phyloP scores from a whole-genome alignment of 2,329 filamentous ascomycete genomes.

The Coniosporium tulheliwenetii region DNA sequence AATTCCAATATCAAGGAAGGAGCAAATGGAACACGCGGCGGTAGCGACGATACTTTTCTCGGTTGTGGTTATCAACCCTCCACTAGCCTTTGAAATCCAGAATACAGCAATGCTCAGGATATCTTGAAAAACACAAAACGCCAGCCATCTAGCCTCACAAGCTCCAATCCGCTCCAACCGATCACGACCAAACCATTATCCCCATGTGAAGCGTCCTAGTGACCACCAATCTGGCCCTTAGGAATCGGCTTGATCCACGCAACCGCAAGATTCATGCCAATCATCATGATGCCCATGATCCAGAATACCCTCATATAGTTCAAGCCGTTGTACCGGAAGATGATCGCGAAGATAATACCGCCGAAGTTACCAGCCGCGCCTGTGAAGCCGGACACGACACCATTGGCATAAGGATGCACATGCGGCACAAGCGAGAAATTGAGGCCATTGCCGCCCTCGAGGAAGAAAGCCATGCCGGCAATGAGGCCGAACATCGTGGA shows the following conservation, averaged over 20 bases:
- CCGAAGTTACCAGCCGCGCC: conserved; percentile 74
- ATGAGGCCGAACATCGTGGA: conserved; percentile 62
- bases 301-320: conserved; percentile 59
- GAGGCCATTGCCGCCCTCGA: conserved; percentile 72
- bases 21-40: no score
- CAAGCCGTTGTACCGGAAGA: conserved; percentile 59
- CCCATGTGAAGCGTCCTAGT: conserved; percentile 3
- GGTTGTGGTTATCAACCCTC: no score
- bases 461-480: conserved; percentile 62
- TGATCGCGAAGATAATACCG: conserved; percentile 68
- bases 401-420: conserved; percentile 70
- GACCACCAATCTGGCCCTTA: conserved; percentile 35
- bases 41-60: no score
- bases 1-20: no score
- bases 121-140: no score
- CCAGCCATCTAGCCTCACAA: no score
- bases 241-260: conserved; percentile 46
- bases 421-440: conserved; percentile 81
- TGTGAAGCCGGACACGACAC: conserved; percentile 59
- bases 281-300: conserved; percentile 66
- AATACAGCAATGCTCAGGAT: no score
- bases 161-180: no score
- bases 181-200: no score
- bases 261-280: conserved; percentile 52
- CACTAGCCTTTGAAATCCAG: no score